Conservation (phyloP, 768 basidiomycete species). For the Sarcodon sp. region DNA sequence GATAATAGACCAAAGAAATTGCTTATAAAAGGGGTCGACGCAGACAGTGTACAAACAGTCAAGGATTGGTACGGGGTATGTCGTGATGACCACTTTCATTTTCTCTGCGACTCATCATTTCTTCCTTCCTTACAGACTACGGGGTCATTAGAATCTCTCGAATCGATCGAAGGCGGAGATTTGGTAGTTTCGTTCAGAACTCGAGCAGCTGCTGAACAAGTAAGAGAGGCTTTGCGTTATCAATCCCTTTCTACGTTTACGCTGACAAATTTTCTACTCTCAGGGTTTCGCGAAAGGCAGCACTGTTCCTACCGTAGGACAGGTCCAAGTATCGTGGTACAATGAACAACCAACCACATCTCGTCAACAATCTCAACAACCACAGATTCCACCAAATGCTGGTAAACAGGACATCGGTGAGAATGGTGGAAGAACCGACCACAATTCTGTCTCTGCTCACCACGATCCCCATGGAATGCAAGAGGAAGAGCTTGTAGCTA, state of each 20-base stretch:
- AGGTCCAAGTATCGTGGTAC: conserved; percentile 59
- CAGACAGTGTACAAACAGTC: conserved; percentile 43
- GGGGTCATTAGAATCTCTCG: conserved; percentile 59
- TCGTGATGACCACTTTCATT: background rate
- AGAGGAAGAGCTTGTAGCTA: conserved; percentile 53
- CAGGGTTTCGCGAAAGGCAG: conserved; percentile 65
- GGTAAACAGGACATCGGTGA: background rate
- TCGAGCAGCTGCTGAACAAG: conserved; percentile 68
- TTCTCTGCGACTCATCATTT: conserved; percentile 1
- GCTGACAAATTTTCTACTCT: conserved; percentile 4
- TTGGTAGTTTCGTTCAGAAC: conserved; percentile 59
- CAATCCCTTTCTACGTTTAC: background rate
- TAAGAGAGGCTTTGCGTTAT: conserved; percentile 15
- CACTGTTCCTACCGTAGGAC: conserved; percentile 52
- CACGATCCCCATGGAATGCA: conserved; percentile 13
- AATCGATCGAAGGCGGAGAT: conserved; percentile 40
- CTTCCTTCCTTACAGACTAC: conserved; percentile 30
- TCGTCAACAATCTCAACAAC: conserved; percentile 7
- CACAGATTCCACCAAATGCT: background rate
- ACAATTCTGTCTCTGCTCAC: background rate
- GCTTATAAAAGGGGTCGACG: conserved; percentile 54
- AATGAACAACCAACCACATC: conserved; percentile 16
- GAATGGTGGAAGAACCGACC: no score
- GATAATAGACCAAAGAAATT: conserved; percentile 83
- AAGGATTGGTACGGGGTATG: conserved; percentile 78